Conservation (phyloP, 345 rosid species). For the Sisymbrium irio region DNA sequence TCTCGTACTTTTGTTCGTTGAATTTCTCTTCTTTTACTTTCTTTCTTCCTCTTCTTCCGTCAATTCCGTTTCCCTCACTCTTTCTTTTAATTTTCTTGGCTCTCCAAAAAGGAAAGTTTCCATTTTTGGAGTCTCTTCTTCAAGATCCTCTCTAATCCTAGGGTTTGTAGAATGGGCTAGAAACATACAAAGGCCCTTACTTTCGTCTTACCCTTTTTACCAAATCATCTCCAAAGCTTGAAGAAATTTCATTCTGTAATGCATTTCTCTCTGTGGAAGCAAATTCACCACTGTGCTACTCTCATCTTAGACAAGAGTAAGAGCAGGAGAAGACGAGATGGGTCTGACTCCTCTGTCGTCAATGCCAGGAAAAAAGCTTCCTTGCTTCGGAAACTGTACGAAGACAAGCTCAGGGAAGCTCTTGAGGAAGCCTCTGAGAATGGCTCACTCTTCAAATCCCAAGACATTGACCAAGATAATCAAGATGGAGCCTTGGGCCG, state of each 20-base stretch:
- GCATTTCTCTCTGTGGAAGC: conserved; percentile 99
- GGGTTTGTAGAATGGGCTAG: conserved; percentile 7
- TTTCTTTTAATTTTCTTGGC: no score
- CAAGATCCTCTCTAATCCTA: conserved; percentile 25
- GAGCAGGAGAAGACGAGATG: conserved; percentile 63
- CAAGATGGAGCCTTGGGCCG: conserved; percentile 57
- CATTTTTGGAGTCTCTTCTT: conserved; percentile 32
- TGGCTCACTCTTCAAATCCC: conserved; percentile 72
- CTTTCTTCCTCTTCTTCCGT: conserved; percentile 37
- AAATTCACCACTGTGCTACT: conserved; percentile 95
- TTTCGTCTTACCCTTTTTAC: neutral
- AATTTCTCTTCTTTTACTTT: conserved; percentile 22
- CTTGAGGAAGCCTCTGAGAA: conserved; percentile 87
- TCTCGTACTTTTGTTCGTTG: conserved; percentile 31
- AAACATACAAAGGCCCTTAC: neutral
- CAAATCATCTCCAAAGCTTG: neutral
- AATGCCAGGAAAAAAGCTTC: conserved; percentile 44
- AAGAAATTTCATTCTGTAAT: conserved; percentile 24
- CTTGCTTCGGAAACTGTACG: conserved; percentile 65
- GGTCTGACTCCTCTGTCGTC: conserved; percentile 52
- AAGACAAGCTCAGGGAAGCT: conserved; percentile 77
- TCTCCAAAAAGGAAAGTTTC: conserved; percentile 12
- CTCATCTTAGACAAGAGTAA: conserved; percentile 83
- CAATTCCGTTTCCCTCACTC: conserved; percentile 25
- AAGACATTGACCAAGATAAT: conserved; percentile 51